phyloP scores from a whole-genome alignment of 306 rosid species.

The Castanea mollissima region DNA sequence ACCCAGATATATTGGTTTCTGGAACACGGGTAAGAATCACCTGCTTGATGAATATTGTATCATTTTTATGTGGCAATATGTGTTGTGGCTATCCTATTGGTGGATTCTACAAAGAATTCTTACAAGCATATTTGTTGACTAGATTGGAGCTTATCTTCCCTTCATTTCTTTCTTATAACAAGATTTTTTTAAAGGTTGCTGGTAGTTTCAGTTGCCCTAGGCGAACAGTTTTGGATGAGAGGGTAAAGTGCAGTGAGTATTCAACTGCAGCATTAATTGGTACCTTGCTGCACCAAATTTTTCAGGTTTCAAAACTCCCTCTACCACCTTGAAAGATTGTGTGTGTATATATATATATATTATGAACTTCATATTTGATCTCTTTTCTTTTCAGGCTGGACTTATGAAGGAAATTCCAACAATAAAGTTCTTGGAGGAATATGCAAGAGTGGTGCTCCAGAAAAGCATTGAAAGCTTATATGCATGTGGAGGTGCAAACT shows the following conservation, averaged over 20 bases:
- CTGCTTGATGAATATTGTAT: constrained; percentile 9
- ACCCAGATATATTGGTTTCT: constrained; percentile 76
- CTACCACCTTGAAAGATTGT: constrained; percentile 3
- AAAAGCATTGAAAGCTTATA: constrained; percentile 75
- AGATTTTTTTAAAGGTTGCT: constrained; percentile 62
- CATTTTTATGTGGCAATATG: neutral
- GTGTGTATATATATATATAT: neutral
- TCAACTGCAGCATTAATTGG: constrained; percentile 76
- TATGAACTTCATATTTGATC: constrained; percentile 14
- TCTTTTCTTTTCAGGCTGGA: constrained; percentile 56
- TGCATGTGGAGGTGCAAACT: constrained; percentile 76
- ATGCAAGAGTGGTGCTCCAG: constrained; percentile 53
- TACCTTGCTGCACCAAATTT: constrained; percentile 86
- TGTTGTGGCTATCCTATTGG: neutral
- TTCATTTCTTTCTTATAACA: constrained; percentile 23
- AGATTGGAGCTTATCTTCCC: neutral
- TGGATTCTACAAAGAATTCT: neutral
- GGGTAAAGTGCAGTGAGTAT: constrained; percentile 70
- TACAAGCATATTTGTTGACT: neutral
- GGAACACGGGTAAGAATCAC: constrained; percentile 81
- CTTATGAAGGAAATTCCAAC: constrained; percentile 61
- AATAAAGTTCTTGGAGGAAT: constrained; percentile 57
- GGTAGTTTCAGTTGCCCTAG: constrained; percentile 74
- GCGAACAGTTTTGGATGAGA: constrained; percentile 88
- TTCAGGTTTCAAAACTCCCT: constrained; percentile 60